Evolutionary conservation across 768 basidiomycete genomes (phyloP).

Genomic region (Trametes cingulata): DNA sequence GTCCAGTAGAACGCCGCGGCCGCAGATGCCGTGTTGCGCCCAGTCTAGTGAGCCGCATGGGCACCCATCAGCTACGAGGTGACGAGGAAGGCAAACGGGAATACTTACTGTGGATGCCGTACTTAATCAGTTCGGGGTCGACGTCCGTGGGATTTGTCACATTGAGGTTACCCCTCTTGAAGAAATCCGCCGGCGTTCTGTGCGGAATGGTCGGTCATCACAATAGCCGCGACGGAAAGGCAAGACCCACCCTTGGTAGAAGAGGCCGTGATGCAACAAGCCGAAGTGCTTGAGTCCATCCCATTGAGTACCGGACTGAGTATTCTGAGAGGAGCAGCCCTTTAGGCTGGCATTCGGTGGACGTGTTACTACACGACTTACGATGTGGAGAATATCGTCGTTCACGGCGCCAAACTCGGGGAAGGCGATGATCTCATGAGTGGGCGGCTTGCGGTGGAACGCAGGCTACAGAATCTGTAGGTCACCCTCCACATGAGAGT

Average conservation of each 20-base stretch:
- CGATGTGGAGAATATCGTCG: slow-evolving; percentile 28
- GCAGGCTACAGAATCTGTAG: slow-evolving; percentile 44
- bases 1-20: slow-evolving; percentile 67
- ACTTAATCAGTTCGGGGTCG: slow-evolving; percentile 45
- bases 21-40: slow-evolving; percentile 69
- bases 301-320: slow-evolving; percentile 72
- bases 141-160: slow-evolving; percentile 52
- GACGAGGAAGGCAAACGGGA: background rate
- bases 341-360: too few relatives aligned
- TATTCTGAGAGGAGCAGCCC: too few relatives aligned
- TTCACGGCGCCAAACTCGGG: slow-evolving; percentile 25
- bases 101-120: slow-evolving; percentile 67
- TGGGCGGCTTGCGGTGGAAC: slow-evolving; percentile 55
- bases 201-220: background rate
- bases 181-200: slow-evolving; percentile 45
- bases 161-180: slow-evolving; percentile 47
- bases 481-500: background rate
- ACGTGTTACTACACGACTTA: too few relatives aligned
- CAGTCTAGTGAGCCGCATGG: slow-evolving; percentile 46
- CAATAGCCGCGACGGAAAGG: background rate
- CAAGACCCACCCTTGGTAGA: slow-evolving; percentile 59
- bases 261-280: slow-evolving; percentile 50
- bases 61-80: background rate
- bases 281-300: slow-evolving; percentile 65
- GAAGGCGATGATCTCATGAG: slow-evolving; percentile 43